Percentiles rank a stretch among this genome's conserved stretches.
These are phyloP conservation scores for Aegilops speltoides DNA, from an alignment of 176 grass and related monocot species.

Conservation along the genomic window DNA sequence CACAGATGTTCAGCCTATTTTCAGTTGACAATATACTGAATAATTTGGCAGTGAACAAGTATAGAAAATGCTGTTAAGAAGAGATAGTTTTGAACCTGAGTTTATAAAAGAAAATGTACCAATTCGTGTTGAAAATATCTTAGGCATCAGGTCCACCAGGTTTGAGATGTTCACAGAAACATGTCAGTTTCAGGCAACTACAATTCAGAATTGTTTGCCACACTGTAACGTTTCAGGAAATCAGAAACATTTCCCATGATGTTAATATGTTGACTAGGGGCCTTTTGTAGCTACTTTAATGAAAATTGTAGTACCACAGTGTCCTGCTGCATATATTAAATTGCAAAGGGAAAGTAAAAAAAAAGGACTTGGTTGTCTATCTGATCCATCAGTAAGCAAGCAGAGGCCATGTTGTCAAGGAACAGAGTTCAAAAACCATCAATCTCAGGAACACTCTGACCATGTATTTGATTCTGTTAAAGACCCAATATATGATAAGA, in stretches of 20 bases:
- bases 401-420: no score
- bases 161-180: neutral
- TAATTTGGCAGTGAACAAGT: neutral
- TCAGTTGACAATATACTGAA: neutral
- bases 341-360: no score
- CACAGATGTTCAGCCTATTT: neutral
- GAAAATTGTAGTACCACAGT: no score
- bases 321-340: no score
- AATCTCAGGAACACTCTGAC: no score
- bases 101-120: neutral
- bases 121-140: neutral
- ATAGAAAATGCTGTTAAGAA: neutral
- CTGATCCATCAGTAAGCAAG: no score
- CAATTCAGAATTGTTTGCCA: conserved; percentile 21
- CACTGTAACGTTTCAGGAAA: neutral
- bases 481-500: no score
- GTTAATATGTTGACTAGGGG: no score
- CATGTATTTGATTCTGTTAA: no score
- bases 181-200: neutral
- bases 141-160: neutral
- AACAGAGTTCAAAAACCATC: no score
- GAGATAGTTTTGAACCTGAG: neutral
- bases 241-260: conserved; percentile 19
- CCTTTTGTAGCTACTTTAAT: no score
- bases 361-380: no score